phyloP scores from a whole-genome alignment of 2,329 filamentous ascomycete genomes.

The Hypoxylon rubiginosum region DNA sequence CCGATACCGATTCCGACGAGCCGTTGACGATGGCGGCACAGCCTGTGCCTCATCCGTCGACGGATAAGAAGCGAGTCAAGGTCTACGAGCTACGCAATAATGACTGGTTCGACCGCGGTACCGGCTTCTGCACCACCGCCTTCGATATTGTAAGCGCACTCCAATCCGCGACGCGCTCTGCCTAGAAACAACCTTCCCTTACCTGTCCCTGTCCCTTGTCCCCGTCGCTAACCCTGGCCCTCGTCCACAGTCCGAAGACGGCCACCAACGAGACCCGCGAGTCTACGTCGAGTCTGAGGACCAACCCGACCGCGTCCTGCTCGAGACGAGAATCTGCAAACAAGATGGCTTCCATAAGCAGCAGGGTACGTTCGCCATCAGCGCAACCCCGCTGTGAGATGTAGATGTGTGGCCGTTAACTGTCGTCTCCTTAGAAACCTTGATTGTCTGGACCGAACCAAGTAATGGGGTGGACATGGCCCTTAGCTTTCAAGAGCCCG shows the following conservation, averaged over 20 bases:
- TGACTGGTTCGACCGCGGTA: constrained; percentile 99
- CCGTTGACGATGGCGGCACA: constrained; percentile 78
- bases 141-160: constrained; percentile 76
- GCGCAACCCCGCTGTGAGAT: constrained; percentile 7
- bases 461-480: constrained; percentile 93
- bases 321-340: constrained; percentile 91
- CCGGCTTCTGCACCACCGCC: constrained; percentile 90
- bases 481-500: constrained; percentile 96
- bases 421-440: constrained; percentile 74
- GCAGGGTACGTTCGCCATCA: constrained; percentile 75
- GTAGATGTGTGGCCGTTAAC: constrained; percentile 24
- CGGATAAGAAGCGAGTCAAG: constrained; percentile 86
- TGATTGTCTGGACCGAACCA: constrained; percentile 97
- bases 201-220: not conserved
- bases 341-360: constrained; percentile 99
- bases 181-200: not conserved
- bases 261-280: constrained; percentile 81
- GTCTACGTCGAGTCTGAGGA: constrained; percentile 96
- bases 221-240: not conserved
- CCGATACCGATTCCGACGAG: constrained; percentile 67
- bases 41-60: constrained; percentile 75
- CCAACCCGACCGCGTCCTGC: constrained; percentile 82
- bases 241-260: constrained; percentile 64
- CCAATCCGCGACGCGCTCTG: constrained; percentile 20
- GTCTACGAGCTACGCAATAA: constrained; percentile 98